Percentiles rank a stretch among this genome's conserved stretches.
Evolutionary conservation across 768 basidiomycete species (phyloP).

Genomic region (Pisolithus sp.): DNA sequence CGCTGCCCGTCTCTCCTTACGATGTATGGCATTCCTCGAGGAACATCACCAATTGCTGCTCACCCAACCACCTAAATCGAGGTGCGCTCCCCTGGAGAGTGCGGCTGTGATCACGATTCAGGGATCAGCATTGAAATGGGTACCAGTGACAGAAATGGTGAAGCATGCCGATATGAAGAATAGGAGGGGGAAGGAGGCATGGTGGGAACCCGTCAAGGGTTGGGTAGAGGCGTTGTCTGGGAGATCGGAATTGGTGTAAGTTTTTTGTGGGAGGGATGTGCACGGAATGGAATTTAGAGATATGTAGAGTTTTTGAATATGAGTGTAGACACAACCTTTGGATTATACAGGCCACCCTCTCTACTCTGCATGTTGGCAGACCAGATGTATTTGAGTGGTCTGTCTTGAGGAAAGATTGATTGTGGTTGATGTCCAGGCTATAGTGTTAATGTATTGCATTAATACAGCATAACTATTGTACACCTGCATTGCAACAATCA

Average conservation of each 20-base stretch:
- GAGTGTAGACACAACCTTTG: background rate
- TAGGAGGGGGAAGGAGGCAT: constrained; percentile 67
- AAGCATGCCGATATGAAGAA: constrained; percentile 87
- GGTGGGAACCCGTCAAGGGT: constrained; percentile 71
- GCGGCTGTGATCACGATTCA: constrained; percentile 93
- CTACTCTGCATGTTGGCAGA: too few species aligned
- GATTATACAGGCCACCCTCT: too few species aligned
- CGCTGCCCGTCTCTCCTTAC: constrained; percentile 81
- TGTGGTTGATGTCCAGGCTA: too few species aligned
- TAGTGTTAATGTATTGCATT: too few species aligned
- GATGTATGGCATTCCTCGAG: constrained; percentile 95
- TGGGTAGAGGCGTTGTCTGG: constrained; percentile 73
- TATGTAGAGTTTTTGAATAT: background rate
- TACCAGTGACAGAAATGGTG: constrained; percentile 79
- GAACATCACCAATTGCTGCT: constrained; percentile 57
- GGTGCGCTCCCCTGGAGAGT: constrained; percentile 53
- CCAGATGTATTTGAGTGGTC: too few species aligned
- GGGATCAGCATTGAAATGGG: constrained; percentile 72
- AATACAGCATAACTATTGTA: too few species aligned
- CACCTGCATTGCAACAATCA: too few species aligned
- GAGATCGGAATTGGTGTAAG: constrained; percentile 46
- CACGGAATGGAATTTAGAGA: too few species aligned
- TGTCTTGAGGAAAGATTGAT: too few species aligned
- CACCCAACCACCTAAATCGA: constrained; percentile 44
- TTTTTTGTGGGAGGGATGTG: background rate